Base-by-base conservation (phyloP, 1,139 yeast genomes). In the Taiozyma sp. region DNA sequence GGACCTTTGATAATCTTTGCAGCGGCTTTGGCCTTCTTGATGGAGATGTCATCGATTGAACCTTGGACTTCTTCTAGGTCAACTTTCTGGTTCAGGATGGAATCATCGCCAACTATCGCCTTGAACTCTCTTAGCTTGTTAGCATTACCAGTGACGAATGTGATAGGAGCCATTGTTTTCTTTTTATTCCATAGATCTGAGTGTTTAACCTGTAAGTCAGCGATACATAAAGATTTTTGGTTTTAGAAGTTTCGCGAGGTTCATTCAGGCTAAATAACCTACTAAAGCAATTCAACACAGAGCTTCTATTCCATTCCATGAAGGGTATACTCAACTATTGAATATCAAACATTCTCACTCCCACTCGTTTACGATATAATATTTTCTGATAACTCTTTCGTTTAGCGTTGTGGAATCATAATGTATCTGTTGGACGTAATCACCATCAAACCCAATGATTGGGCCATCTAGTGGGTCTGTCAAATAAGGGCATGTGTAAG, bases 61-160 rank as follows among this genome's bases (percentile, higher is more conserved):
- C 97, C 99, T 72, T 95, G 99, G 47, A 93, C 70, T 70, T 95
- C 99, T 51, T 85, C 95, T 34, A 93, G 73, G 65, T 93, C 98
- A 40, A 93, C 68, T 22, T 84, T 74, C 57, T 79, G 69, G 66
- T 87, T 89, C 44, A 74, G 72, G 55, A 87, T 77, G 13, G 67
- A 64, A 14, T 67, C 68, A 41, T 70, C 67, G 2, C 83, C 69
- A 28, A 93, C 78, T 51, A 93, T 87, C 52, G 86, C 83, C 55
- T 84, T 77, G 32, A 92, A 96, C 67, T 93, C 99, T 59, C 79
- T 80, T 55, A 92, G 76, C 69, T 93, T 93, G 71, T 92, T 90
- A 56, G 83, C 83, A 69, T 93, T 93, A 22, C 99, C 96, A 4
- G 96, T 87, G 43, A 87, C 92, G 67, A 87, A 87, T 6, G 87